Conservation (phyloP, 2,329 filamentous ascomycete genomes). For the Endocalyx cinctus region DNA sequence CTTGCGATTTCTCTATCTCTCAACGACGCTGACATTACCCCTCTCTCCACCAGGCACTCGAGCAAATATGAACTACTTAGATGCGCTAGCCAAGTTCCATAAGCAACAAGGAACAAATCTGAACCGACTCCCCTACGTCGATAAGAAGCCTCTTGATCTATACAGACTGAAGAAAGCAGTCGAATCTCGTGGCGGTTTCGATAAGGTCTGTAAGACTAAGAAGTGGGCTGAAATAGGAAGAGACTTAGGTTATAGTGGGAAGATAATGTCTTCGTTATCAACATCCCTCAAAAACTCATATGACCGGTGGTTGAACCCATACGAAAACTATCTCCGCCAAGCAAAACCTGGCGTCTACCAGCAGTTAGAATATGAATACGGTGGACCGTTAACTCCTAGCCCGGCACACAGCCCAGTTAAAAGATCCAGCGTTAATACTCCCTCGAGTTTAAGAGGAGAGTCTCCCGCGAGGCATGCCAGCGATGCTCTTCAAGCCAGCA, state of each 20-base stretch:
- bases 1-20: background rate
- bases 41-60: constrained; percentile 63
- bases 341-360: constrained; percentile 97
- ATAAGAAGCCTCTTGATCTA: constrained; percentile 93
- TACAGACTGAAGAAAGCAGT: constrained; percentile 97
- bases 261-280: constrained; percentile 98
- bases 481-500: constrained; percentile 45
- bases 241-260: constrained; percentile 94
- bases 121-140: constrained; percentile 90
- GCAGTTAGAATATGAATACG: constrained; percentile 87
- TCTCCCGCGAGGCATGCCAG: constrained; percentile 61
- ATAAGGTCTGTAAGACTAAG: constrained; percentile 93
- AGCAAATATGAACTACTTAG: constrained; percentile 92
- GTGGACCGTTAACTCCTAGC: constrained; percentile 80
- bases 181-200: constrained; percentile 89
- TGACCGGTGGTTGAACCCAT: constrained; percentile 92
- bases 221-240: constrained; percentile 99
- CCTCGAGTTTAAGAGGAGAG: constrained; percentile 53
- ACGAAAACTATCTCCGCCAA: constrained; percentile 86
- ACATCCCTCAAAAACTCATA: constrained; percentile 98
- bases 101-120: constrained; percentile 93
- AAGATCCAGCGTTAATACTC: constrained; percentile 55
- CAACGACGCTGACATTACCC: constrained; percentile 9
- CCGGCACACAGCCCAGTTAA: constrained; percentile 67
- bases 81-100: constrained; percentile 93